phyloP scores from a whole-genome alignment of 768 basidiomycete genomes.

The Kwoniella dendrophila region DNA sequence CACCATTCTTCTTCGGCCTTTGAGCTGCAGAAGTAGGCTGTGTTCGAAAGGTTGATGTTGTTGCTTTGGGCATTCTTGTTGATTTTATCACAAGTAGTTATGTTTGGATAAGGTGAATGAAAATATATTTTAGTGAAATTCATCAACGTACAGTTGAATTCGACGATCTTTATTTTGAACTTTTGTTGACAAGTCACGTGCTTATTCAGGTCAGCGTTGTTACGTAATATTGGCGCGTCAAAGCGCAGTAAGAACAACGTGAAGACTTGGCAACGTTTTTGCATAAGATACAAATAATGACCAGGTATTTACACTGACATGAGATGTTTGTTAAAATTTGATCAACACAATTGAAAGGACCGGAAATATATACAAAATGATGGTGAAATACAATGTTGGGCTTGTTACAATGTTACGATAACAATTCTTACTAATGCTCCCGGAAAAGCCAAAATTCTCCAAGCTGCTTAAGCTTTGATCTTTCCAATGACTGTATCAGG shows the following conservation, averaged over 20 bases:
- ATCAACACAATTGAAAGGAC: background rate
- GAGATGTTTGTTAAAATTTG: background rate
- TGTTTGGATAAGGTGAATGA: no score
- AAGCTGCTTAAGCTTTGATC: slow-evolving; percentile 41
- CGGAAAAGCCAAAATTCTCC: background rate
- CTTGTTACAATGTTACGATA: background rate
- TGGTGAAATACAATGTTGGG: background rate
- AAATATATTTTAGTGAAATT: no score
- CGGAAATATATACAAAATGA: background rate
- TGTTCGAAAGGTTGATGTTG: slow-evolving; percentile 43
- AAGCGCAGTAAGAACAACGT: background rate
- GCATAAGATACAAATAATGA: background rate
- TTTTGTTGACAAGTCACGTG: slow-evolving; percentile 4
- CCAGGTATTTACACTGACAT: background rate
- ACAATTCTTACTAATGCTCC: background rate
- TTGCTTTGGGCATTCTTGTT: slow-evolving; percentile 55
- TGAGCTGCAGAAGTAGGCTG: slow-evolving; percentile 37
- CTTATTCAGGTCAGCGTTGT: background rate
- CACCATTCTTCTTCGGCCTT: slow-evolving; percentile 47
- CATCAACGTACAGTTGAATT: no score
- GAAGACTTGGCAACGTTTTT: background rate
- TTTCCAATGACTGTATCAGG: slow-evolving; percentile 52
- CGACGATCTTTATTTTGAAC: no score
- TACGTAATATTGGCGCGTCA: background rate
- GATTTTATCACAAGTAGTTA: no score